Base-by-base conservation (phyloP, 2,329 filamentous ascomycete species). In the Pestalotiopsis sp. region DNA sequence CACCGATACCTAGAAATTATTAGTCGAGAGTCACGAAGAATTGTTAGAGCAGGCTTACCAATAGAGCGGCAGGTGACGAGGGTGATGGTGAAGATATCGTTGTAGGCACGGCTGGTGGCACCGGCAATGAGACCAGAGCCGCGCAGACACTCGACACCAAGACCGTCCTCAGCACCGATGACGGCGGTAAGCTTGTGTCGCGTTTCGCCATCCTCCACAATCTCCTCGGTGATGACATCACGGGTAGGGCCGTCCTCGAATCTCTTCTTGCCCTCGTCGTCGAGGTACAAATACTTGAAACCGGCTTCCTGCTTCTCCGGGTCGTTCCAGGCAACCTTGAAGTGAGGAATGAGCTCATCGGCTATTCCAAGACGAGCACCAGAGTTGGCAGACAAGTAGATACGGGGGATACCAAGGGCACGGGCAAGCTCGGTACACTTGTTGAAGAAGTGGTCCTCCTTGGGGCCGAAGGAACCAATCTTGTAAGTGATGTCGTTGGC, bases 401-500 rank as follows among this genome's bases (percentile, higher is more conserved):
- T 95, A 74, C 96, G 93, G 26, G 96, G 96, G 75, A 99, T 97
- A 52, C 96, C 96, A 70, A 98, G 86, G 85, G 94, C 95, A 75
- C 94, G 91, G 70, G 96, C 96, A 72, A 98, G 87, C 82, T 99
- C 94, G 10, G 96, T 98, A 84, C 96, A 99, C 87, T 98, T 98
- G 87, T 97, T 88, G 90, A 99, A 99, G 89, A 97, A 99, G 75
- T 93, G 92, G 81, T 99, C 96, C 84, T 99, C 96, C 82, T 92
- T 91, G 55, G 96, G 96, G 65, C 96, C 96, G 79, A 99, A 99
- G 1, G 94, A 97, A 77, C 96, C 96, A 79, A 98, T 99, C 87
- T 97, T 97, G 88, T 94, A 98, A 20, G 96, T 99, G 80, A 99
- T 99, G 78, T 99, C 96, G 87, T 99, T 99, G 86, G 96, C 94